Evolutionary conservation across 2,329 filamentous ascomycete species (phyloP), one percentile per base, ranked within the genome.

Genomic region (Fusarium palustre): DNA sequence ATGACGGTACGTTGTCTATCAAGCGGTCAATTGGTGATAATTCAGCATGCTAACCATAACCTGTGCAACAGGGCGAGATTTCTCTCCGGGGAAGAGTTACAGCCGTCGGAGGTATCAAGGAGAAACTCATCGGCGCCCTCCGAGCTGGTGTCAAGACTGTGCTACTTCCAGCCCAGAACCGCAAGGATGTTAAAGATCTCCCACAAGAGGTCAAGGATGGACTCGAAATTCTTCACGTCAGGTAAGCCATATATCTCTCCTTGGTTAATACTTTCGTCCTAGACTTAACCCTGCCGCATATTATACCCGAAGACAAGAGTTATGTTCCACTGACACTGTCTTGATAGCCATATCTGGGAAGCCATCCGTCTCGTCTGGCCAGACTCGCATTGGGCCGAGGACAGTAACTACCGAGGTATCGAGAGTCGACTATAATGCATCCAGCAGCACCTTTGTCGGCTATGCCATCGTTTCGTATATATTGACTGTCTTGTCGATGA

Each of bases 31-130:
- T 42, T 59, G 46, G 36, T 52, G 46, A 64, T 52, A 42, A 56
- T 48, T 45, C 55, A 61, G 71, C 53, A 59, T 60, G 54, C 75
- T 78, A 56, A 79, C 59, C 59, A 46, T 66, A 31, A 57, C 66
- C 48, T 53, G 70, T 71, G 57, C 47, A 59, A 79, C 77, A 88
- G 86, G 88, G 88, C 68, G 89, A 91, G 76, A 89, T 91, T 66
- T 93, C 92, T 59, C 88, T 99, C 28, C 88, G 96, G 42, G 96
- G 96, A 24, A 90, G 94, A 69, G 92, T 99, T 59, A 93, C 96
- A 81, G 93, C 95, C 28, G 96, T 99, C 36, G 96, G 96, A 55
- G 96, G 96, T 20, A 98, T 99, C 82, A 97, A 98, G 82, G 95
- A 99, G 87, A 99, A 99, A 81, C 86, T 98, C 55, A 98, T 99